Percentiles rank a stretch among this genome's conserved stretches.
Evolutionary conservation across 805 yeast species (phyloP).

Genomic region (Wickerhamiella azyma): DNA sequence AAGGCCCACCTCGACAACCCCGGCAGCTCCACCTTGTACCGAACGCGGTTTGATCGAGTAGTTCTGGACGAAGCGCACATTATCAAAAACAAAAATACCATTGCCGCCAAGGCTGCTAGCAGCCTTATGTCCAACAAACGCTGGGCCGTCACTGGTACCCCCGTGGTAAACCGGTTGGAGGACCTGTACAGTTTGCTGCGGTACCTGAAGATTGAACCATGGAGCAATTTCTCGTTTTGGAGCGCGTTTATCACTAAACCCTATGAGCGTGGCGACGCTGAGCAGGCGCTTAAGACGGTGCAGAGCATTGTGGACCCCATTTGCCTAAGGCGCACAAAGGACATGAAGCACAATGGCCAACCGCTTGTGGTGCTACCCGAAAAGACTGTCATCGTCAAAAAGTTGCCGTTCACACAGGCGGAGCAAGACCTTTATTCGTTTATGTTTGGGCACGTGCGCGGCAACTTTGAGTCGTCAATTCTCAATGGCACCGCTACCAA

Average conservation of each 20-base stretch:
- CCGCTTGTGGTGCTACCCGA: slow-evolving; percentile 65
- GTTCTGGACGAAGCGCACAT: slow-evolving; percentile 86
- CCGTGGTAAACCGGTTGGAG: slow-evolving; percentile 76
- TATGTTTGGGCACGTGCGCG: slow-evolving; percentile 53
- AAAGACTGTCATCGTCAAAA: slow-evolving; percentile 58
- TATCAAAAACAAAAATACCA: slow-evolving; percentile 65
- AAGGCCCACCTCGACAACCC: slow-evolving; percentile 19
- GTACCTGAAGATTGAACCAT: slow-evolving; percentile 71
- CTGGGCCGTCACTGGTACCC: slow-evolving; percentile 90
- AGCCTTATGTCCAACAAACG: slow-evolving; percentile 49
- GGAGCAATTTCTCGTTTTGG: slow-evolving; percentile 81
- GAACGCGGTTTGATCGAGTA: slow-evolving; percentile 60
- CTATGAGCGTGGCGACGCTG: slow-evolving; percentile 55
- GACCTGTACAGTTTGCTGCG: slow-evolving; percentile 68
- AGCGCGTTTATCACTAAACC: slow-evolving; percentile 72
- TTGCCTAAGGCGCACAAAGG: slow-evolving; percentile 70
- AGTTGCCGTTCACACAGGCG: slow-evolving; percentile 47
- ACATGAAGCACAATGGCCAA: slow-evolving; percentile 67
- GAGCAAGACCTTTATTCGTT: slow-evolving; percentile 57
- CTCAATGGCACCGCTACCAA: slow-evolving; percentile 54
- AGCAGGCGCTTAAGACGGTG: slow-evolving; percentile 63
- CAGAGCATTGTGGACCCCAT: slow-evolving; percentile 76
- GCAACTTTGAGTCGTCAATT: slow-evolving; percentile 23
- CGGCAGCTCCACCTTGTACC: slow-evolving; percentile 40
- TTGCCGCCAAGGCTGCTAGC: slow-evolving; percentile 65